Percentiles rank a stretch among this genome's conserved stretches.
Conservation (phyloP, 306 rosid species). For the Dalbergia cochinchinensis region DNA sequence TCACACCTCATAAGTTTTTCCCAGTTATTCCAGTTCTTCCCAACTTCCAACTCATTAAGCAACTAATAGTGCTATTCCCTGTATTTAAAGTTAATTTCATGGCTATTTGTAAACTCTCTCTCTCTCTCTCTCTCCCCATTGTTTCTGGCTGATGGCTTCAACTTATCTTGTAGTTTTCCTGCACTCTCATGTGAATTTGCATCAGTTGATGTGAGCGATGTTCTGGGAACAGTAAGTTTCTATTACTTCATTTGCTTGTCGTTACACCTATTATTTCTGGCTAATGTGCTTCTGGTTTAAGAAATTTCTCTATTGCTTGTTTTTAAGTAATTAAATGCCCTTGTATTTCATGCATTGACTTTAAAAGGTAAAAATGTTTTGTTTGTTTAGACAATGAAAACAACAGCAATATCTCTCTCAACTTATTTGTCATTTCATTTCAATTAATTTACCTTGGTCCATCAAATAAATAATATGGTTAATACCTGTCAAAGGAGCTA, state of each 20-base stretch:
- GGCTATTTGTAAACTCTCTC: slow-evolving; percentile 15
- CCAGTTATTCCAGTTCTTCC: neutral
- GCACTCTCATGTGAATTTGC: slow-evolving; percentile 98
- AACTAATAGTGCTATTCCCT: slow-evolving; percentile 5
- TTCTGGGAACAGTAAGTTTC: slow-evolving; percentile 97
- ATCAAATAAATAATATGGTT: neutral
- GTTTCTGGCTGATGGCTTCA: slow-evolving; percentile 43
- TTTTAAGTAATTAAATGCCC: slow-evolving; percentile 24
- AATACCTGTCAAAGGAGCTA: neutral
- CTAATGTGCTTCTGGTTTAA: slow-evolving; percentile 38
- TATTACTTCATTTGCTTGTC: slow-evolving; percentile 26
- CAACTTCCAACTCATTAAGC: slow-evolving; percentile 12
- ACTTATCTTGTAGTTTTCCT: slow-evolving; percentile 77
- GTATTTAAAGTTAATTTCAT: neutral
- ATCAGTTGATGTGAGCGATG: slow-evolving; percentile 87
- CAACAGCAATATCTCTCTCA: slow-evolving; percentile 14
- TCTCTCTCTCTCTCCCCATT: slow-evolving; percentile 10
- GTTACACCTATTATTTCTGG: slow-evolving; percentile 25
- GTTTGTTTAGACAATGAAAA: neutral
- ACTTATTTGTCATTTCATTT: slow-evolving; percentile 21
- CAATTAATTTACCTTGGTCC: neutral
- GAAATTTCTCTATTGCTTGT: slow-evolving; percentile 26
- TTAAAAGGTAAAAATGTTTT: slow-evolving; percentile 8
- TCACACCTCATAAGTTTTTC: slow-evolving; percentile 33
- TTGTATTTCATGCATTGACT: slow-evolving; percentile 4